Evolutionary conservation across 2,329 filamentous ascomycete genomes (phyloP), one percentile per base, ranked within the genome.

Genomic region (Fusarium guadeloupense): DNA sequence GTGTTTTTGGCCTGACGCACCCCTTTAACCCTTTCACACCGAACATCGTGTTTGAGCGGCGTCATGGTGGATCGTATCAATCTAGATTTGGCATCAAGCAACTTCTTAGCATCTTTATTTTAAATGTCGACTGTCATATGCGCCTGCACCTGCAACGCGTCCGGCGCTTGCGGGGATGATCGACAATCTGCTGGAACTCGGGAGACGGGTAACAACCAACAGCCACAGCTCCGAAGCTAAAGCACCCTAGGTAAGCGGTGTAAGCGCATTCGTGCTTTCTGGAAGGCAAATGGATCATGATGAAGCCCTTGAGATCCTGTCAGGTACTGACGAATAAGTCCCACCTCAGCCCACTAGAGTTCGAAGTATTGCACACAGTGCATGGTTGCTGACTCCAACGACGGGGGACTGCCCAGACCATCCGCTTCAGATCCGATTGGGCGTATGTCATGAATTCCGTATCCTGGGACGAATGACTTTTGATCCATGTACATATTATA

Each of bases 381-480:
- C 65, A 66, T 37, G 40, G 52, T 63, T 59, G 25, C 23, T 58
- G 49, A 59, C 59, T 59, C 40, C 42, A 47, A 58, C 56, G 48
- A 50, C 59, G 56, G 45, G 64, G 58, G 59, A 41, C 45, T n/a
- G 51, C 38, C 40, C 45, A 57, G 51, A 38, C 45, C 46, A 64
- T 40, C 62, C 57, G 66, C 68, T 52, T 42, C 49, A 35, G 49
- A 68, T 70, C 68, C 64, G 68, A 70, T 70, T 70, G 68, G 68
- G 53, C 53, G 47, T 39, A 44, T 57, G 33, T 34, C 21, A 45
- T 53, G 28, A 31, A 31, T 31, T 13, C 50, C 47, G 44, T 49
- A 37, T 46, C 60, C 66, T 62, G 48, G 63, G 58, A 60, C 45
- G 60, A 56, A 60, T 45, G 54, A 67, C 64, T 46, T 62, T 57